These are phyloP conservation scores for Phytopythium vexans DNA, from an alignment of 352 stramenopile genomes.

Conservation along the genomic window DNA sequence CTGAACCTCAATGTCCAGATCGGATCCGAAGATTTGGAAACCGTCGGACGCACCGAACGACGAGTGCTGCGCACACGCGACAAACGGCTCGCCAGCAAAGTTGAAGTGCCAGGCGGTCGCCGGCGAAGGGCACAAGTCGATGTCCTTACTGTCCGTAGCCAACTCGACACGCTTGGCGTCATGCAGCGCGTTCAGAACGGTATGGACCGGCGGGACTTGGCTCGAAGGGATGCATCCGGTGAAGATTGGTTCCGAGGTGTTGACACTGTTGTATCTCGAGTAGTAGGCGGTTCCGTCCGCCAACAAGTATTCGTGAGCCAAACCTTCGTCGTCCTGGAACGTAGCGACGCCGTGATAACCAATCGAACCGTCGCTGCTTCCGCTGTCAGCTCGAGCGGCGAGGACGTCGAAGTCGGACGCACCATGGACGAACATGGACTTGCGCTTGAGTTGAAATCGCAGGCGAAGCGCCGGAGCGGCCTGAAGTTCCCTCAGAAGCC, in stretches of 20 bases:
- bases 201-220: constrained; percentile 25
- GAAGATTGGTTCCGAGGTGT: constrained; percentile 1
- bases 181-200: constrained; percentile 24
- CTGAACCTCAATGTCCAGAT: constrained; percentile 39
- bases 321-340: constrained; percentile 18
- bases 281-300: constrained; percentile 35
- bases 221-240: constrained; percentile 21
- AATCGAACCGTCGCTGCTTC: constrained; percentile 1
- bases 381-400: not conserved
- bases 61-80: constrained; percentile 24
- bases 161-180: constrained; percentile 10
- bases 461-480: constrained; percentile 20
- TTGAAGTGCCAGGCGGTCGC: constrained; percentile 22
- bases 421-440: constrained; percentile 31
- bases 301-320: constrained; percentile 32
- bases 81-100: constrained; percentile 41
- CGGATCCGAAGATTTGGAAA: constrained; percentile 36
- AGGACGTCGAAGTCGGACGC: constrained; percentile 21
- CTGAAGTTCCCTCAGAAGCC: constrained; percentile 32
- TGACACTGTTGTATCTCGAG: constrained; percentile 3
- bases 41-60: constrained; percentile 9
- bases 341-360: constrained; percentile 31
- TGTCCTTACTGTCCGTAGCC: constrained; percentile 5
- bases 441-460: constrained; percentile 28
- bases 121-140: constrained; percentile 11